These are phyloP conservation scores for Termitomyces sp. DNA, from an alignment of 768 basidiomycete genomes.

Conservation along the genomic window DNA sequence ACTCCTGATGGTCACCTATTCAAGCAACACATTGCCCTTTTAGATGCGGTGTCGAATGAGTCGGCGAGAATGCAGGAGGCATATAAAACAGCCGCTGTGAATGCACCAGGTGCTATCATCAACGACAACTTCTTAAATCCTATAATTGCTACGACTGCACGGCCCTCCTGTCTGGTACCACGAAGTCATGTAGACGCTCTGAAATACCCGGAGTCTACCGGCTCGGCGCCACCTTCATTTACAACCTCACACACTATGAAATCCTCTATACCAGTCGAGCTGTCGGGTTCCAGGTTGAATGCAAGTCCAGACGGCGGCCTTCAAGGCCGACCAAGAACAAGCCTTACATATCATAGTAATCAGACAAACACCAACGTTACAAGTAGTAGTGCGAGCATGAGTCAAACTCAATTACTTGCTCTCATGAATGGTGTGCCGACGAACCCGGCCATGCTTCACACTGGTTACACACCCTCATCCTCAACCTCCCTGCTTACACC, in stretches of 20 bases:
- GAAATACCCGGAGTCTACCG: conserved; percentile 7
- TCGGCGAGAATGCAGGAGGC: conserved; percentile 56
- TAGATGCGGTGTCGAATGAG: conserved; percentile 70
- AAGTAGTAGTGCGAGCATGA: conserved; percentile 44
- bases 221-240: conserved; percentile 14
- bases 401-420: conserved; percentile 43
- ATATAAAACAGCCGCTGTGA: conserved; percentile 9
- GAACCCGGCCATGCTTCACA: background rate
- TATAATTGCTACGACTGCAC: conserved; percentile 2
- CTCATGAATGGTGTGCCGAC: conserved; percentile 32
- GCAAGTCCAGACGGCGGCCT: conserved; percentile 21
- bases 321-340: conserved; percentile 44
- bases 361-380: conserved; percentile 22
- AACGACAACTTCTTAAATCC: conserved; percentile 10
- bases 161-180: background rate
- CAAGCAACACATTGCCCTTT: conserved; percentile 66
- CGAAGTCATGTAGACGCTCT: background rate
- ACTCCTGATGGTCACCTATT: conserved; percentile 44
- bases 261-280: background rate
- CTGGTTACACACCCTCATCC: background rate
- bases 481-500: background rate
- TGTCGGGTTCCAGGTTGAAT: background rate
- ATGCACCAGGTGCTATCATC: conserved; percentile 6
- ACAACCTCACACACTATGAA: background rate
- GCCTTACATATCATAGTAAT: conserved; percentile 36